These are phyloP conservation scores for Acacia crassicarpa DNA, from an alignment of 306 rosid species.

Conservation along the genomic window DNA sequence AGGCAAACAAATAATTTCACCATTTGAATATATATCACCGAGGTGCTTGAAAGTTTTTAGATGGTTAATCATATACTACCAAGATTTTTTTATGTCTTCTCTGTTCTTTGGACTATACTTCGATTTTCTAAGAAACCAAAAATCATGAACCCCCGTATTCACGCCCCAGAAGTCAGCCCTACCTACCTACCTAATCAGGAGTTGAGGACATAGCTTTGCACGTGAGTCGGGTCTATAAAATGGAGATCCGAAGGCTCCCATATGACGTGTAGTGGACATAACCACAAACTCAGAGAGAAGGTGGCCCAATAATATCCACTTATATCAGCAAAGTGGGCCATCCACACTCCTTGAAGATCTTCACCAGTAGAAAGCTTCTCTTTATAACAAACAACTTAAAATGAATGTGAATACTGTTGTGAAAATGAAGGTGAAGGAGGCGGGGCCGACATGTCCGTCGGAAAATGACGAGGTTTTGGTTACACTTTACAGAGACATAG, in stretches of 20 bases:
- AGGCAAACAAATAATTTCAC: too few relatives aligned
- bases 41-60: too few relatives aligned
- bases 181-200: not conserved
- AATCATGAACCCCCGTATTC: not conserved
- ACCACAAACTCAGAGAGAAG: not conserved
- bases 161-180: not conserved
- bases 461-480: slow-evolving; percentile 24
- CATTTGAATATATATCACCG: too few relatives aligned
- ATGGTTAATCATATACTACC: too few relatives aligned
- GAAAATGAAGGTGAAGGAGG: slow-evolving; percentile 13
- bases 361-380: not conserved
- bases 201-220: slow-evolving; percentile 12
- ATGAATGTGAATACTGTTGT: not conserved
- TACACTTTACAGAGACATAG: slow-evolving; percentile 32
- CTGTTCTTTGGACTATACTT: too few relatives aligned
- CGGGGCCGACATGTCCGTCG: slow-evolving; percentile 38
- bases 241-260: slow-evolving; percentile 13
- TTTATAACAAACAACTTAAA: not conserved
- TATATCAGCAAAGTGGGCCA: slow-evolving; percentile 24
- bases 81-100: too few relatives aligned
- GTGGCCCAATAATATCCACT: slow-evolving; percentile 25
- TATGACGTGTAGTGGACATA: slow-evolving; percentile 21
- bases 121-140: too few relatives aligned
- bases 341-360: not conserved
- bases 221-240: slow-evolving; percentile 35